phyloP scores from a whole-genome alignment of 164 flowering plant genomes.

The Aristolochia contorta region DNA sequence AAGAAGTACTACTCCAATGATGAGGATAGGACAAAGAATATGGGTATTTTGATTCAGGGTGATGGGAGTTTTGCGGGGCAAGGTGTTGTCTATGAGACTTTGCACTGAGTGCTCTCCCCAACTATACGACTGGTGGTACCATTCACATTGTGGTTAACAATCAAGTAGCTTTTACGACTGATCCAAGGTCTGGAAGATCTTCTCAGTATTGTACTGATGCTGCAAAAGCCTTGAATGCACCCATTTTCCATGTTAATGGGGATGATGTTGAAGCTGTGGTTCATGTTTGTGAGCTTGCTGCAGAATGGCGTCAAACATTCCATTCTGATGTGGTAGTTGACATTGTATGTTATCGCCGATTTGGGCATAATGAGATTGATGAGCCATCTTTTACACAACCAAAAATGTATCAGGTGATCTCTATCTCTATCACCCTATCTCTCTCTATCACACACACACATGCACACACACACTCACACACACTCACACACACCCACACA shows the following conservation, averaged over 20 bases:
- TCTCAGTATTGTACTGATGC: conserved; percentile 98
- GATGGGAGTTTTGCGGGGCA: conserved; percentile 99
- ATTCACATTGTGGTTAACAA: conserved; percentile 95
- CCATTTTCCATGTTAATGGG: conserved; percentile 95
- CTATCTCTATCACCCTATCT: not conserved
- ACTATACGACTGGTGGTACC: conserved; percentile 95
- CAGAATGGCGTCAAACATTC: conserved; percentile 97
- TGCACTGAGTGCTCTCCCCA: conserved; percentile 98
- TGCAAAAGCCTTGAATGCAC: conserved; percentile 93
- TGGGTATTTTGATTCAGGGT: conserved; percentile 91
- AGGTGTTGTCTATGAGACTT: conserved; percentile 95
- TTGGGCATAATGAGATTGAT: conserved; percentile 99
- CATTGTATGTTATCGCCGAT: conserved; percentile 87
- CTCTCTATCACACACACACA: not conserved
- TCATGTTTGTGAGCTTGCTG: conserved; percentile 94
- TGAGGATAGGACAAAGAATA: conserved; percentile 63
- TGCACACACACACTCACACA: too few species aligned
- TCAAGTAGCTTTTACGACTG: conserved; percentile 97
- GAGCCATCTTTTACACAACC: conserved; percentile 99
- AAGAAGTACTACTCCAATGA: conserved; percentile 92
- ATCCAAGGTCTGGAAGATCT: conserved; percentile 92
- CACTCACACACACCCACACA: too few species aligned
- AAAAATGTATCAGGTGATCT: conserved; percentile 77
- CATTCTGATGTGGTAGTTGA: conserved; percentile 98
- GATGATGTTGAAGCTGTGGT: conserved; percentile 97